Conservation (phyloP, 176 grass and related monocot species). For the Bolboschoenus planiculmis region DNA sequence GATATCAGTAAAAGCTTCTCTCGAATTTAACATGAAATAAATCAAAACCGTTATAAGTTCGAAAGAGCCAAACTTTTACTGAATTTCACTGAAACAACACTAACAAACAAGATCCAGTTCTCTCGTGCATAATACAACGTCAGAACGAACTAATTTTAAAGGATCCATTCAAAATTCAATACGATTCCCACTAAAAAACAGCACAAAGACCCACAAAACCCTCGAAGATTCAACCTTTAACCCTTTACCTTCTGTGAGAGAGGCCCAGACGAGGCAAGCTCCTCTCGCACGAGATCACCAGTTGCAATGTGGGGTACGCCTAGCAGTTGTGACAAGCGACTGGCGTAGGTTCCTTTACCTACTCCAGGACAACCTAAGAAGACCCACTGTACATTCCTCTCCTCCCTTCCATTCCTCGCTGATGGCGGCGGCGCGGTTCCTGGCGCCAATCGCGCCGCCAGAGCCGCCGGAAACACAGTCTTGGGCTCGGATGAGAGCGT, state of each 20-base stretch:
- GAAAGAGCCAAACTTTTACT: not conserved
- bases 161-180: not conserved
- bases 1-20: not conserved
- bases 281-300: conserved; percentile 84
- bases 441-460: conserved; percentile 21
- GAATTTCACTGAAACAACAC: not conserved
- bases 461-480: conserved; percentile 16
- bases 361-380: conserved; percentile 90
- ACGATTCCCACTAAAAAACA: not conserved
- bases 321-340: conserved; percentile 70
- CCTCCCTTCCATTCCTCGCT: conserved; percentile 15
- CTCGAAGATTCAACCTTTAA: not conserved
- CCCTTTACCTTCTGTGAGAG: conserved; percentile 44
- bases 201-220: not conserved
- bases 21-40: not conserved
- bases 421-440: too few species aligned
- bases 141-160: not conserved
- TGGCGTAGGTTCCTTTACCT: conserved; percentile 83
- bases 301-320: conserved; percentile 87
- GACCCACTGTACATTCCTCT: conserved; percentile 91
- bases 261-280: conserved; percentile 66
- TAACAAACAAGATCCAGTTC: not conserved
- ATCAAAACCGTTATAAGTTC: not conserved
- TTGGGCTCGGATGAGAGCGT: conserved; percentile 28
- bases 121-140: not conserved